Evolutionary conservation across 2,329 filamentous ascomycete species (phyloP).

Genomic region (Aspergillus arachidicola): DNA sequence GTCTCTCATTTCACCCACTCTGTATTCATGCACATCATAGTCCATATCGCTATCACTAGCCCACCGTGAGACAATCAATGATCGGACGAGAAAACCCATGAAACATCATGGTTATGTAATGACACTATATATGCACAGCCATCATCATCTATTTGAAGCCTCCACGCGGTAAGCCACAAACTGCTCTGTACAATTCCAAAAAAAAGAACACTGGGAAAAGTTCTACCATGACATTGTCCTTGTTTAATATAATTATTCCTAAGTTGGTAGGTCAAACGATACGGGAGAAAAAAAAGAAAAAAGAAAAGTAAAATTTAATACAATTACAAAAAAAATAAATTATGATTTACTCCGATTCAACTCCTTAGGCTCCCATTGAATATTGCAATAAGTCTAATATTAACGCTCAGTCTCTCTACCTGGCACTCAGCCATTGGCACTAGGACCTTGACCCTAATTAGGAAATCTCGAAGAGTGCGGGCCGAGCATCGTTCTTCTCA

Average conservation of each 20-base stretch:
- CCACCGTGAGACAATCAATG: neutral
- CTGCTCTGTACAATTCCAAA: neutral
- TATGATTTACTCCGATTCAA: neutral
- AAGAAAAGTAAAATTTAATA: neutral
- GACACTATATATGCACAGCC: neutral
- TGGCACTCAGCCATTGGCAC: neutral
- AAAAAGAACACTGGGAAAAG: neutral
- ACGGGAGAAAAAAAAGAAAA: neutral
- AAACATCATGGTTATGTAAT: neutral
- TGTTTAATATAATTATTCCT: neutral
- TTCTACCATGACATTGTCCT: neutral
- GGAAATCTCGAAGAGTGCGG: neutral
- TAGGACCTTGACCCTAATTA: neutral
- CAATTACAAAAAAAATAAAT: neutral
- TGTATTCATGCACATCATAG: neutral
- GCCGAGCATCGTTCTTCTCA: neutral
- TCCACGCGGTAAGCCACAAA: neutral
- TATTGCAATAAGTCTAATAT: neutral
- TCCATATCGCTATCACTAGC: neutral
- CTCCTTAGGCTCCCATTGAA: neutral
- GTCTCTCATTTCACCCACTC: neutral
- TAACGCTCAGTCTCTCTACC: neutral
- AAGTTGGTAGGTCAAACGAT: neutral
- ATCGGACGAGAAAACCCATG: neutral
- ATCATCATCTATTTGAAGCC: neutral